phyloP scores from a whole-genome alignment of 75 land plant genomes.

The Adiantum capillusveneris region DNA sequence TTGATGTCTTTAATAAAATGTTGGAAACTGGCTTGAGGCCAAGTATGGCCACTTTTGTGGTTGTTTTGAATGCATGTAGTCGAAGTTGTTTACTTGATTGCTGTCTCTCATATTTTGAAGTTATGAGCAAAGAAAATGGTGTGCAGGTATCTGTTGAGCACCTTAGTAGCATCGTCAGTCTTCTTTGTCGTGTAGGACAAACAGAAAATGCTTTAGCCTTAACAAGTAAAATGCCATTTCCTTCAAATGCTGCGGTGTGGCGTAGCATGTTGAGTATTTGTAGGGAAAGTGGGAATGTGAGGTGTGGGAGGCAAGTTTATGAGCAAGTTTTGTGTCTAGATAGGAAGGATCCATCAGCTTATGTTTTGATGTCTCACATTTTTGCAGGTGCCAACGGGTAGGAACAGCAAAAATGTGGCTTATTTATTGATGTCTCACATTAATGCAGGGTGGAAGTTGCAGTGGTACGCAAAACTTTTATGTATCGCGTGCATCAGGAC shows the following conservation, averaged over 20 bases:
- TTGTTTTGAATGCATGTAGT: background rate
- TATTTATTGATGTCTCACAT: no score
- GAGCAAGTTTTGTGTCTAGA: no score
- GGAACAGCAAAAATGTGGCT: no score
- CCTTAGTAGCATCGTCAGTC: background rate
- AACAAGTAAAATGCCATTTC: background rate
- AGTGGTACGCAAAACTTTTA: no score
- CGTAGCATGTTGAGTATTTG: no score
- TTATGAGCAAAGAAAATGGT: background rate
- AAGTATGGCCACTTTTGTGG: conserved; percentile 18
- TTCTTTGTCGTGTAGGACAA: background rate
- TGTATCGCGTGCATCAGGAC: no score
- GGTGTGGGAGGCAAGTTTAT: no score
- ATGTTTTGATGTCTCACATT: no score
- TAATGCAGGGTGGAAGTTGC: no score
- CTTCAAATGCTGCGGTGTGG: background rate
- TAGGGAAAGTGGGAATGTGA: no score
- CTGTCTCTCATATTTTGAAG: background rate
- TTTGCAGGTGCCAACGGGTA: no score
- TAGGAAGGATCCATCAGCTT: no score
- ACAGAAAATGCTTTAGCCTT: background rate
- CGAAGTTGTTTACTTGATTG: background rate
- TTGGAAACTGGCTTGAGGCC: conserved; percentile 14
- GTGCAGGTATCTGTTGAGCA: background rate
- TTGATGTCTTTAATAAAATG: conserved; percentile 16